These are phyloP conservation scores for Eimeria zaria DNA, from an alignment of 169 alveolate species.

Conservation along the genomic window DNA sequence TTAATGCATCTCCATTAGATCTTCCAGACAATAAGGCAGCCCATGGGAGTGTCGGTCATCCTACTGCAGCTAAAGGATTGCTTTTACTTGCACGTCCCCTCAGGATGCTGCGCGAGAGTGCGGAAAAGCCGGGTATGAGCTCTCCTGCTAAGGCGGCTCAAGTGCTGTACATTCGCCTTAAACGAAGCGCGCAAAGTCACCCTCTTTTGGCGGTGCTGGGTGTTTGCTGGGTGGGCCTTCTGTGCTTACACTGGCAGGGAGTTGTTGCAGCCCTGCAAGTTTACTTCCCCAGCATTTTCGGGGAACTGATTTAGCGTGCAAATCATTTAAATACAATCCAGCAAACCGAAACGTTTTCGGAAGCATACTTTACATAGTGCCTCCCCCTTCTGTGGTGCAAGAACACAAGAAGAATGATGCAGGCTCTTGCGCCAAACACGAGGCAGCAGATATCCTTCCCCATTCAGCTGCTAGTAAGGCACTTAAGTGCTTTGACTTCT, in stretches of 20 bases:
- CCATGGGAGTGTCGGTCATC: neutral
- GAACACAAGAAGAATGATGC: neutral
- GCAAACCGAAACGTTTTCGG: neutral
- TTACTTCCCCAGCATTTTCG: constrained; percentile 49
- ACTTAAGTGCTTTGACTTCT: neutral
- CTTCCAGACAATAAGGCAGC: neutral
- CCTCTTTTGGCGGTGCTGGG: constrained; percentile 56
- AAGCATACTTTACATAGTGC: neutral
- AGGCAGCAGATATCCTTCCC: neutral
- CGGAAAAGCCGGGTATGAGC: neutral
- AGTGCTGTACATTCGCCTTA: neutral
- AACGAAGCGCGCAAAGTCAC: neutral
- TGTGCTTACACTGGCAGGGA: constrained; percentile 63
- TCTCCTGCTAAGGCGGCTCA: neutral
- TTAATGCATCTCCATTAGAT: neutral
- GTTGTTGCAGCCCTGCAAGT: constrained; percentile 48
- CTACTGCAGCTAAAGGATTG: neutral
- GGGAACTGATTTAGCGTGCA: neutral
- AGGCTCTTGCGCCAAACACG: neutral
- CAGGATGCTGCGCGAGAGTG: constrained; percentile 47
- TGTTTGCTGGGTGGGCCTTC: constrained; percentile 23
- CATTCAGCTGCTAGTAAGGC: neutral
- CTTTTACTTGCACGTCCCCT: neutral
- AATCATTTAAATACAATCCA: neutral
- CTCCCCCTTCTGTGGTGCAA: neutral